Conservation (phyloP, 2,329 filamentous ascomycete genomes). For the Colletotrichum abscissum region DNA sequence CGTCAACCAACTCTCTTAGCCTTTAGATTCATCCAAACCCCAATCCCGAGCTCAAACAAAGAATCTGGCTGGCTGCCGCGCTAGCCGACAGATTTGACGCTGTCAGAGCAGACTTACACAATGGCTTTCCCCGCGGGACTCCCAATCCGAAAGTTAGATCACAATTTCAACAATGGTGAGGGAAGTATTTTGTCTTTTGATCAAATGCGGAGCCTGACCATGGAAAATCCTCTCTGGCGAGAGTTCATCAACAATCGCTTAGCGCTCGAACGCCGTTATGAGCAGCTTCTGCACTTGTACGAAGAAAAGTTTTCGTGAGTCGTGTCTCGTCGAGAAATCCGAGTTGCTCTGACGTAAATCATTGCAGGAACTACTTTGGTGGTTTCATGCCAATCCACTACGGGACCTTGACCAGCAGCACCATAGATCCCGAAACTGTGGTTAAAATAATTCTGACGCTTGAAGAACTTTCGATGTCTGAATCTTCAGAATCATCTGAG, state of each 20-base stretch:
- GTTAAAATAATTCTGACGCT: conserved; percentile 39
- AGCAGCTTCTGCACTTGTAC: conserved; percentile 37
- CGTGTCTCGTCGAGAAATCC: not conserved
- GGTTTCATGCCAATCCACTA: conserved; percentile 40
- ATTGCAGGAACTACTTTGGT: conserved; percentile 35
- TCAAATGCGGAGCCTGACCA: conserved; percentile 36
- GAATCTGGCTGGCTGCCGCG: not conserved
- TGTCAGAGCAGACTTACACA: not conserved
- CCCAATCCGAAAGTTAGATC: conserved; percentile 33
- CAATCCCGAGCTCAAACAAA: not conserved
- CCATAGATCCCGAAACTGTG: conserved; percentile 37
- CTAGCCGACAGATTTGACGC: not conserved
- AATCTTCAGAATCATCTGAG: conserved; percentile 35
- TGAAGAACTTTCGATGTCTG: conserved; percentile 28
- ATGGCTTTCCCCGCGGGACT: conserved; percentile 5
- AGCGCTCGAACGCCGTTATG: conserved; percentile 38
- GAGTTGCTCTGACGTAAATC: not conserved
- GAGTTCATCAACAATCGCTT: conserved; percentile 39
- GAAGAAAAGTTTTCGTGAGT: conserved; percentile 35
- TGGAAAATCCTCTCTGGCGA: conserved; percentile 38
- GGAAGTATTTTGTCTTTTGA: conserved; percentile 39
- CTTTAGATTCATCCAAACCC: not conserved
- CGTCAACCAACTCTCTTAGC: not conserved
- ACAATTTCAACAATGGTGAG: conserved; percentile 40
- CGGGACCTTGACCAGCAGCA: conserved; percentile 33